phyloP scores from a whole-genome alignment of 2,329 filamentous ascomycete genomes.

The Didymella arachidicola region DNA sequence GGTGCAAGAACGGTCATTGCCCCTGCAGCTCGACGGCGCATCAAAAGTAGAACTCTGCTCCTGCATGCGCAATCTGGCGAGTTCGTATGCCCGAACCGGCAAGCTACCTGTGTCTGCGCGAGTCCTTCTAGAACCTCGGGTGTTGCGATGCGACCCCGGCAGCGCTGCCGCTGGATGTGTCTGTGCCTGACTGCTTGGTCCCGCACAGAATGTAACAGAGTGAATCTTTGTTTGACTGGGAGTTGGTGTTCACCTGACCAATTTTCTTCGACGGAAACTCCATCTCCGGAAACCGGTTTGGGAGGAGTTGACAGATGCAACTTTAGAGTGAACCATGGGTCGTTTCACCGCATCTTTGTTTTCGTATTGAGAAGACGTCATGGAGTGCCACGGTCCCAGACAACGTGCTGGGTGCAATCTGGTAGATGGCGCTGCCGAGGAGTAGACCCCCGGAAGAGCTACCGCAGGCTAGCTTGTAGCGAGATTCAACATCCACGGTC shows the following conservation, averaged over 20 bases:
- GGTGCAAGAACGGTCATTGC: constrained; percentile 5
- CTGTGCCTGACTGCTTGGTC: background rate
- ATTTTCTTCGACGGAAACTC: background rate
- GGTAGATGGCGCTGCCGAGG: constrained; percentile 16
- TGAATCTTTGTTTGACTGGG: background rate
- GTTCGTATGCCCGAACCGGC: constrained; percentile 1
- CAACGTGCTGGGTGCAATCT: constrained; percentile 1
- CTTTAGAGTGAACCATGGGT: constrained; percentile 13
- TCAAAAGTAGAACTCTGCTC: constrained; percentile 8
- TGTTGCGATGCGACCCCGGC: constrained; percentile 1
- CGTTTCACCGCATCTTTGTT: background rate
- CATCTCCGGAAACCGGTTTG: background rate
- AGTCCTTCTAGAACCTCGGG: constrained; percentile 18
- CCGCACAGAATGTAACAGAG: constrained; percentile 1
- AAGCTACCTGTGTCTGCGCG: background rate
- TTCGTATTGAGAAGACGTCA: constrained; percentile 8
- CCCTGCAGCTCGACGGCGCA: constrained; percentile 11
- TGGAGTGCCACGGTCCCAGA: constrained; percentile 6
- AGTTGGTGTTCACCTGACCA: background rate
- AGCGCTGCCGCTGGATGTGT: background rate
- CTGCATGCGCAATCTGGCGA: constrained; percentile 15
- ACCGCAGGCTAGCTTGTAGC: constrained; percentile 1
- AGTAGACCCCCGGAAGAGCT: constrained; percentile 6
- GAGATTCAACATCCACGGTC: background rate
- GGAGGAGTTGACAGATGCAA: constrained; percentile 4